Evolutionary conservation across 2,329 filamentous ascomycete genomes (phyloP).

Genomic region (Teratosphaeriaceae sp.): DNA sequence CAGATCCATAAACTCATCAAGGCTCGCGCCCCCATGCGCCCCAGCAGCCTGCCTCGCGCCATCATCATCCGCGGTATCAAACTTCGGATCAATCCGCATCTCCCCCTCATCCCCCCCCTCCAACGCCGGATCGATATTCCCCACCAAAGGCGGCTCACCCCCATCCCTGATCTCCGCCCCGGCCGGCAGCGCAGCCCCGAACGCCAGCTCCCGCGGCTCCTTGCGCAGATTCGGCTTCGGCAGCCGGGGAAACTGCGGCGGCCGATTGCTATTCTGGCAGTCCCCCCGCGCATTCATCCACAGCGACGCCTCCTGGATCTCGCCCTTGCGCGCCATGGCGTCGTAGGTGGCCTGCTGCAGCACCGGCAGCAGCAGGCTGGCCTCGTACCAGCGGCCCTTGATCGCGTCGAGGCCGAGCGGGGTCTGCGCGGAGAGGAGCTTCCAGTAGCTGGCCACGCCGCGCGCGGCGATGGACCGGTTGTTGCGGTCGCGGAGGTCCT

Average conservation of each 20-base stretch:
- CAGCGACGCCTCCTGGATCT: constrained; percentile 27
- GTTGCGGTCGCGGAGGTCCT: constrained; percentile 47
- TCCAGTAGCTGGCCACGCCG: constrained; percentile 36
- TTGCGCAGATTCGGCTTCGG: constrained; percentile 23
- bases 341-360: constrained; percentile 25
- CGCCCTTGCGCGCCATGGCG: constrained; percentile 21
- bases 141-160: constrained; percentile 26
- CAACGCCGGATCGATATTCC: constrained; percentile 15
- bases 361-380: constrained; percentile 42
- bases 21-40: constrained; percentile 6
- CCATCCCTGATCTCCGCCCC: constrained; percentile 34
- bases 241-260: constrained; percentile 22
- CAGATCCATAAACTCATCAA: constrained; percentile 40
- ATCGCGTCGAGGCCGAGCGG: constrained; percentile 42
- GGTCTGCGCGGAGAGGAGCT: constrained; percentile 28
- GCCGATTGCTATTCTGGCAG: constrained; percentile 25
- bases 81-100: constrained; percentile 26
- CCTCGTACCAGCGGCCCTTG: constrained; percentile 57
- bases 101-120: constrained; percentile 1
- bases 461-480: constrained; percentile 33
- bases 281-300: constrained; percentile 32
- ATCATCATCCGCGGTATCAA: constrained; percentile 22
- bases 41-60: constrained; percentile 1
- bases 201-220: constrained; percentile 34
- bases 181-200: constrained; percentile 36